phyloP scores from a whole-genome alignment of 139 green algal species.

The Bryopsis sp. region DNA sequence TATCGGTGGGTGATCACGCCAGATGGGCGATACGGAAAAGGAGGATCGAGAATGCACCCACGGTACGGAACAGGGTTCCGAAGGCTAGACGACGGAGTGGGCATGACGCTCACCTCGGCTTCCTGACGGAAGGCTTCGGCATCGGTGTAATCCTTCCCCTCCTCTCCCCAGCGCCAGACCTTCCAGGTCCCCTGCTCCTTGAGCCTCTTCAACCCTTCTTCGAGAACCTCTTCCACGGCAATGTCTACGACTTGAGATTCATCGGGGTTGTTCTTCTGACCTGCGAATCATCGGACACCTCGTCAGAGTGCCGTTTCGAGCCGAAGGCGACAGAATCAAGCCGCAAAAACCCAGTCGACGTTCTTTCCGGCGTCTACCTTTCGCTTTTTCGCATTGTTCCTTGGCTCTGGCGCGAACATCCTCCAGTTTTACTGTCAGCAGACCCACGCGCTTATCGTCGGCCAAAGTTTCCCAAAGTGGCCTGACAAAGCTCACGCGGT shows the following conservation, averaged over 20 bases:
- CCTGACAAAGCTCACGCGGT: conserved; percentile 51
- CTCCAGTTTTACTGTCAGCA: conserved; percentile 50
- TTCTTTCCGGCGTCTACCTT: no score
- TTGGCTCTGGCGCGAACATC: conserved; percentile 38
- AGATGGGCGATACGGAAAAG: no score
- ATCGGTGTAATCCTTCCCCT: not conserved
- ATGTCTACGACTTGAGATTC: conserved; percentile 16
- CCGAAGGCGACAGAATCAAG: no score
- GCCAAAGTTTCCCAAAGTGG: conserved; percentile 61
- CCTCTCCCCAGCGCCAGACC: conserved; percentile 16
- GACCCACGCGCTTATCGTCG: conserved; percentile 40
- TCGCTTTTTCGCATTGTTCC: conserved; percentile 24
- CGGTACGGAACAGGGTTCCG: not conserved
- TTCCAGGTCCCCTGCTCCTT: conserved; percentile 49
- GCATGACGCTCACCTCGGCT: not conserved
- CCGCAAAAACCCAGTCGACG: no score
- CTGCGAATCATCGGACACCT: not conserved
- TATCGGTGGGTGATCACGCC: not conserved
- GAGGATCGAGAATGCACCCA: not conserved
- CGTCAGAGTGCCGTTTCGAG: no score
- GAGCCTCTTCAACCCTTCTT: conserved; percentile 48
- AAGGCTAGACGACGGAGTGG: not conserved
- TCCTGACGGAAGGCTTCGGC: conserved; percentile 18
- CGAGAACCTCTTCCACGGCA: conserved; percentile 57
- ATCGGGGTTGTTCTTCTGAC: not conserved